Base-by-base conservation (phyloP, 257 asterid genomes). In the Coffea eugenioides region DNA sequence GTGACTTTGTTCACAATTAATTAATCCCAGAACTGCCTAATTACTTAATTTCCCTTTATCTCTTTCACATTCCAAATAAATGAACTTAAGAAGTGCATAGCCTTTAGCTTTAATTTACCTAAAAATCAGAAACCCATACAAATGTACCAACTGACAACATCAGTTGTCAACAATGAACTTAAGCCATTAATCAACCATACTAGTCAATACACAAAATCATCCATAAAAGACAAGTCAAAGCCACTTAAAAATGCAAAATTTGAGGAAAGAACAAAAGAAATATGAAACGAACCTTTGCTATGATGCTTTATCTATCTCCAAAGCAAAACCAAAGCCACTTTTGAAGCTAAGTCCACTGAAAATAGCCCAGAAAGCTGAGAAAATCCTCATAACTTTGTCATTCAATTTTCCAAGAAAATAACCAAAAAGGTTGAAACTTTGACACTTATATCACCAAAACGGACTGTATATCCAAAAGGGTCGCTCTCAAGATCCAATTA, bases 321-420 rank as follows among this genome's bases (percentile, higher is more conserved):
- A 73, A 86, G 79, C 77, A 21, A 73, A 82, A 79, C 52, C 78
- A 80, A 83, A 76, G 82, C 82, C 80, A 78, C 87, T 82, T 80
- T 51, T 77, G 69, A 48, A 85, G 85, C 83, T 77, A 80, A 68
- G 78, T 66, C 68, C 80, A 80, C 77, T 83, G 83, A 85, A 82
- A 83, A 82, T 80, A 25, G 45, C 86, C 87, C 88, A 81, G 80
- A 85, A 82, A 86, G 89, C 87, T 82, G 83, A 80, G 64, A 65
- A 83, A 89, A 84, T 51, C 76, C 85, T 80, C 94, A 86, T 85
- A 87, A 69, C 87, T 83, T 78, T 87, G 75, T 79, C 88, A 77
- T 80, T 81, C 84, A 83, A 73, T 59, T 79, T 77, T 75, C 85
- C 82, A 36, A 61, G 18, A 45, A 71, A 66, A 64, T 27, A 82